phyloP scores from a whole-genome alignment of 306 rosid genomes.

The Cucumis melo region DNA sequence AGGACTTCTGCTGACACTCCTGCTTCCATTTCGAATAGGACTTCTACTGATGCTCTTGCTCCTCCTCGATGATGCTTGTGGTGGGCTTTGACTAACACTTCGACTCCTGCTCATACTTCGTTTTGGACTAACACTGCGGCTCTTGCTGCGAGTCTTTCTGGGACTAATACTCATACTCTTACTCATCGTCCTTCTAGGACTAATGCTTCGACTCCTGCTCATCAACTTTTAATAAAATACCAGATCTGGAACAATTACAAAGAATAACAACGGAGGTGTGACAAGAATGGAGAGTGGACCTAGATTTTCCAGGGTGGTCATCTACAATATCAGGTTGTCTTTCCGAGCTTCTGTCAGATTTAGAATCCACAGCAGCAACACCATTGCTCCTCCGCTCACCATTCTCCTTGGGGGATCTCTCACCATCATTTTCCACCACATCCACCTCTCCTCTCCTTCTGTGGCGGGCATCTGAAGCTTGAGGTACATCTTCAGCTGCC shows the following conservation, averaged over 20 bases:
- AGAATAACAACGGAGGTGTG: conserved; percentile 59
- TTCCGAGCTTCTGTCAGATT: conserved; percentile 47
- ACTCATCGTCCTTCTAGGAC: conserved; percentile 76
- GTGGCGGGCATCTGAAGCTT: conserved; percentile 11
- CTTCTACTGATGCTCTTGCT: conserved; percentile 46
- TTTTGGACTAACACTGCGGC: conserved; percentile 40
- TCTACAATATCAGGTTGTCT: conserved; percentile 72
- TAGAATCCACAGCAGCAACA: conserved; percentile 26
- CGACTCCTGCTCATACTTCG: conserved; percentile 39
- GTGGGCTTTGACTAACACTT: conserved; percentile 36
- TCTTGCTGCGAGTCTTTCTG: conserved; percentile 43
- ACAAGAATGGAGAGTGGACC: conserved; percentile 64
- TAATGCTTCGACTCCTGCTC: conserved; percentile 91
- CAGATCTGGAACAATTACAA: conserved; percentile 46
- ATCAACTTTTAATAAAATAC: conserved; percentile 62
- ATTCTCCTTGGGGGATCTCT: conserved; percentile 41
- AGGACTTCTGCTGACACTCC: conserved; percentile 43
- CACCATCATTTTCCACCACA: conserved; percentile 25
- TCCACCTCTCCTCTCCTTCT: conserved; percentile 30
- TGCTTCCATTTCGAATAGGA: conserved; percentile 38
- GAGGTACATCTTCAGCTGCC: conserved; percentile 25
- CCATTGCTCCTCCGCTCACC: conserved; percentile 64
- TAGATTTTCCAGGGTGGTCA: conserved; percentile 76
- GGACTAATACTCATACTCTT: conserved; percentile 95
- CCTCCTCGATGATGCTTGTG: conserved; percentile 28